phyloP scores from a whole-genome alignment of 805 yeast species.

The Dipodascus geniculatus region DNA sequence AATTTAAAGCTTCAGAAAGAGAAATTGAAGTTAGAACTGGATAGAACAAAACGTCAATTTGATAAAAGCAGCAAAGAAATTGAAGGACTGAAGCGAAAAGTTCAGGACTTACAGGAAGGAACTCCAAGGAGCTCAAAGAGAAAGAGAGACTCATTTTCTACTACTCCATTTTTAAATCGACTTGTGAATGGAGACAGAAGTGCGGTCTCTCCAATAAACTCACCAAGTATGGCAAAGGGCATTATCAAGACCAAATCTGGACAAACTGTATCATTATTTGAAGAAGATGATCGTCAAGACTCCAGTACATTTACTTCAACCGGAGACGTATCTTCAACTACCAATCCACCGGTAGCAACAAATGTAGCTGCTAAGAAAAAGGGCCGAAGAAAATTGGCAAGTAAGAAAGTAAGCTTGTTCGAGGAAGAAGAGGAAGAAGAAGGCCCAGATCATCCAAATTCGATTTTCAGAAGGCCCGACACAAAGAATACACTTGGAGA shows the following conservation, averaged over 20 bases:
- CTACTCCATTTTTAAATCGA: not conserved
- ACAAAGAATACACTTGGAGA: not conserved
- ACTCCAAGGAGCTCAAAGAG: not conserved
- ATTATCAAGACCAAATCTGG: conserved; percentile 1
- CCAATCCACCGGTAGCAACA: not conserved
- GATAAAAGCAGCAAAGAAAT: not conserved
- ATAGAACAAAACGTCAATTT: not conserved
- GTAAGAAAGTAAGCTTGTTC: conserved; percentile 5
- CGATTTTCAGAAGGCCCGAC: conserved; percentile 8
- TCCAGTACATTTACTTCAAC: too few relatives aligned
- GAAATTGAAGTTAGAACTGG: not conserved
- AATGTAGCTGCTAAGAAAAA: conserved; percentile 4
- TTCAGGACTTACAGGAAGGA: not conserved
- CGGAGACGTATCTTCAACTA: too few relatives aligned
- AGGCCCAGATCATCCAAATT: conserved; percentile 11
- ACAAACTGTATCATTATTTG: conserved; percentile 11
- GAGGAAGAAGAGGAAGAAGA: conserved; percentile 11
- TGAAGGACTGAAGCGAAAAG: not conserved
- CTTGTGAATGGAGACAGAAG: not conserved
- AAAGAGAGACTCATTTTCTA: not conserved
- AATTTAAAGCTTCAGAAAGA: not conserved
- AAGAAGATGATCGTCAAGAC: conserved; percentile 9
- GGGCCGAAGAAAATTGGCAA: conserved; percentile 9
- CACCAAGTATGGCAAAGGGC: not conserved
- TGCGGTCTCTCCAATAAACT: not conserved